Percentiles rank a stretch among this genome's conserved stretches.
phyloP scores from a whole-genome alignment of 208 protist genomes.

The Crithidia mellificae region DNA sequence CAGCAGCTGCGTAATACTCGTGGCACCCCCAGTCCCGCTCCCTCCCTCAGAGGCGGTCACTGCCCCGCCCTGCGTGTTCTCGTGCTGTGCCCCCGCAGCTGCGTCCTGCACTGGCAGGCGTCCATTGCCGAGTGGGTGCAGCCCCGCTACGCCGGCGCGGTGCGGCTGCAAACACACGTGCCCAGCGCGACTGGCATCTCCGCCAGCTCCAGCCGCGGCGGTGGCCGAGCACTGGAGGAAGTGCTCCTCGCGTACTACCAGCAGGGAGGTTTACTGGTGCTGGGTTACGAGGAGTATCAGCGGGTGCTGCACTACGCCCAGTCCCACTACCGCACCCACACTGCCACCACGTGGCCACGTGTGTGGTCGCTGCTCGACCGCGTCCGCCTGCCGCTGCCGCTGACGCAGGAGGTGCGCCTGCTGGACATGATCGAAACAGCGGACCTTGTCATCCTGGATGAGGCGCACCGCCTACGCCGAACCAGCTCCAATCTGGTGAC shows the following conservation, averaged over 20 bases:
- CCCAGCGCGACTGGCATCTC: slow-evolving; percentile 38
- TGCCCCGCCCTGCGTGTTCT: slow-evolving; percentile 60
- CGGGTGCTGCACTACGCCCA: slow-evolving; percentile 34
- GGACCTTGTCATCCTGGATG: slow-evolving; percentile 83
- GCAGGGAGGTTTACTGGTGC: slow-evolving; percentile 69
- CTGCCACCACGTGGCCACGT: slow-evolving; percentile 17
- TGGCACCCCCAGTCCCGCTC: background rate
- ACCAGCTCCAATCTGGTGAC: slow-evolving; percentile 51
- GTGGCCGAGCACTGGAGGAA: slow-evolving; percentile 23
- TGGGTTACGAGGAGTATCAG: slow-evolving; percentile 89
- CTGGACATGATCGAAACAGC: slow-evolving; percentile 67
- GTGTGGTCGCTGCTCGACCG: slow-evolving; percentile 47
- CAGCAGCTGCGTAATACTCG: background rate
- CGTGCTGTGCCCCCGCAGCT: slow-evolving; percentile 76
- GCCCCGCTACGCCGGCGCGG: slow-evolving; percentile 44
- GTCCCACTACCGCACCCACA: slow-evolving; percentile 14
- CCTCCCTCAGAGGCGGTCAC: slow-evolving; percentile 13
- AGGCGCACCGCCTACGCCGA: slow-evolving; percentile 75
- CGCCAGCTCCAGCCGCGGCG: slow-evolving; percentile 4
- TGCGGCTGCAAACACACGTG: slow-evolving; percentile 42
- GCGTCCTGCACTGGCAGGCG: slow-evolving; percentile 69
- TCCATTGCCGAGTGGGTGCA: slow-evolving; percentile 63
- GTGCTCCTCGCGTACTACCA: slow-evolving; percentile 54
- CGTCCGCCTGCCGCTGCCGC: slow-evolving; percentile 49
- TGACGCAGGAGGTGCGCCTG: slow-evolving; percentile 31